Conservation (phyloP, 257 asterid species). For the Fraxinus americana region DNA sequence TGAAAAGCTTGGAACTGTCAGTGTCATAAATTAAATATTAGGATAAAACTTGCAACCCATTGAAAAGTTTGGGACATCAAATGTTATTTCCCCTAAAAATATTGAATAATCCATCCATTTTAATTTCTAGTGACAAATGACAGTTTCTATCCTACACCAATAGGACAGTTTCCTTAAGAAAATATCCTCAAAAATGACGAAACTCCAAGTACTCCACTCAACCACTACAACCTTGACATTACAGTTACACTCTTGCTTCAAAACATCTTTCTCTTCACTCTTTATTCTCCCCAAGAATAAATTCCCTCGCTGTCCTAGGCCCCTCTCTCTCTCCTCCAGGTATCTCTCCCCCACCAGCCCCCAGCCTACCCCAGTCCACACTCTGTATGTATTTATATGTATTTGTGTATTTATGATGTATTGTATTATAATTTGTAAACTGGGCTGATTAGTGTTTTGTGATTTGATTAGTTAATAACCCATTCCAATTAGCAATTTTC, state of each 20-base stretch:
- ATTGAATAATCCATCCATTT: too few relatives aligned
- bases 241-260: conserved; percentile 25
- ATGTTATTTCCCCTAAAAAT: too few relatives aligned
- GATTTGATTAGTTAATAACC: conserved; percentile 1
- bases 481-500: neutral
- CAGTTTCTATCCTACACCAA: neutral
- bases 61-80: too few relatives aligned
- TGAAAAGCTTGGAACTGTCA: too few relatives aligned
- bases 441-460: neutral
- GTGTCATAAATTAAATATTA: too few relatives aligned
- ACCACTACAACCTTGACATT: conserved; percentile 7
- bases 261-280: conserved; percentile 11
- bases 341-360: conserved; percentile 2
- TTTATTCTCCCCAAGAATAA: conserved; percentile 10
- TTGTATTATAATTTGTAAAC: neutral
- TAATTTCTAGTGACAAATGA: too few relatives aligned
- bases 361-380: neutral
- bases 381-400: neutral
- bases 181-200: conserved; percentile 24
- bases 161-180: neutral
- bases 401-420: neutral
- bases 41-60: too few relatives aligned
- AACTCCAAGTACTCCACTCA: conserved; percentile 25
- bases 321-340: conserved; percentile 33
- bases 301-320: conserved; percentile 15